Percentiles rank a stretch among this genome's conserved stretches.
Conservation (phyloP, 1,284 basidiomycete genomes). For the Phaffia rhodozyma region DNA sequence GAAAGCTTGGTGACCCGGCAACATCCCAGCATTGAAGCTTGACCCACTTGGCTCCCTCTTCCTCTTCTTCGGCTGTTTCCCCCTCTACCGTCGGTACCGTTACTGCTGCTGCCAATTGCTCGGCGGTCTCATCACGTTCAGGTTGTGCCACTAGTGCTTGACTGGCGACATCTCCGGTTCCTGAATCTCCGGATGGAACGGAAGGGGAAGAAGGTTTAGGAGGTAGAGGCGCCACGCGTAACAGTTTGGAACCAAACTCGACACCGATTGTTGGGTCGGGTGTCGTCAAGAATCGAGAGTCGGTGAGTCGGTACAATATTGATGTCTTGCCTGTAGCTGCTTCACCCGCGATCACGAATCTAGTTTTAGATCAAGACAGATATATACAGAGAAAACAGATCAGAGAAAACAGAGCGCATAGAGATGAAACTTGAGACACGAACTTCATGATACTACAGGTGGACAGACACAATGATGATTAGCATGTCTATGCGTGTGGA, state of each 20-base stretch:
- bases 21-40: constrained; percentile 17
- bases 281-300: constrained; percentile 3
- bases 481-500: neutral
- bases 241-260: constrained; percentile 11
- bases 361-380: neutral
- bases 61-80: neutral
- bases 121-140: neutral
- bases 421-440: neutral
- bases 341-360: constrained; percentile 15
- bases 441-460: constrained; percentile 3
- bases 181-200: constrained; percentile 14
- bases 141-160: too few relatives aligned
- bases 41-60: constrained; percentile 6
- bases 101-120: neutral
- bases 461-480: neutral
- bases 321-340: constrained; percentile 15
- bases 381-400: too few relatives aligned
- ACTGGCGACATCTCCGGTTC: neutral
- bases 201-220: neutral
- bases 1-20: neutral
- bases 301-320: constrained; percentile 9
- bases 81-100: neutral
- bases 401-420: neutral
- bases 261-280: constrained; percentile 9
- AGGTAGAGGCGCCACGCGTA: neutral